Evolutionary conservation across 352 stramenopile species (phyloP).

Genomic region (Pythium insidiosum): DNA sequence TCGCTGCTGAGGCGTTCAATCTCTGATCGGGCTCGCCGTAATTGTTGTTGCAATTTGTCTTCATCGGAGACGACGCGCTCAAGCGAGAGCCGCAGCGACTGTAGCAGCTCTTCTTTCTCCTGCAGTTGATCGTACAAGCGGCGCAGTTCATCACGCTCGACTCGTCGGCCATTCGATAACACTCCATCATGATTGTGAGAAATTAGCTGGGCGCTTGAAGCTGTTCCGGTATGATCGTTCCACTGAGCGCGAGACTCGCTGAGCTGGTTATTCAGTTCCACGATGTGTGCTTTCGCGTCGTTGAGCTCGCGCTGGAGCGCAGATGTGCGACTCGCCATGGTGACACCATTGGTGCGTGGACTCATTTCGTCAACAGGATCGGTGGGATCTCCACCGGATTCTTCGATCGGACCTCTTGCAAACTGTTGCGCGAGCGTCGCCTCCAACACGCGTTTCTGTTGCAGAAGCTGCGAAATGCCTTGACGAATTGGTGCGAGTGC

Average conservation of each 20-base stretch:
- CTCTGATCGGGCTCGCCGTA: conserved; percentile 12
- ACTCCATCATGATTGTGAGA: not conserved
- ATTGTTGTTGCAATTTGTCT: conserved; percentile 31
- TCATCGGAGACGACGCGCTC: conserved; percentile 29
- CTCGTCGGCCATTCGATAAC: not conserved
- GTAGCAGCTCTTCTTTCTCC: conserved; percentile 35
- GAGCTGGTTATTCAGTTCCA: conserved; percentile 15
- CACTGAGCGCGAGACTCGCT: no score
- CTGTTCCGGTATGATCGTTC: conserved; percentile 13
- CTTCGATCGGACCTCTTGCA: conserved; percentile 20
- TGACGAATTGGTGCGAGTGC: conserved; percentile 22
- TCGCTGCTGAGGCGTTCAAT: conserved; percentile 25
- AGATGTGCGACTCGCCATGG: no score
- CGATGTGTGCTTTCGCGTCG: conserved; percentile 14
- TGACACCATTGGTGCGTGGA: not conserved
- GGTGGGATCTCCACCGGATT: conserved; percentile 17
- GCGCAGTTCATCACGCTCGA: conserved; percentile 1
- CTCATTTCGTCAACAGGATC: not conserved
- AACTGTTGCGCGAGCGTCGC: conserved; percentile 21
- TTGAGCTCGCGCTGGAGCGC: conserved; percentile 12
- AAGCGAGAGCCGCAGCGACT: conserved; percentile 20
- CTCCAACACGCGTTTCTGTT: conserved; percentile 35
- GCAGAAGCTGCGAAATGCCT: conserved; percentile 22
- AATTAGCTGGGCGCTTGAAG: conserved; percentile 12
- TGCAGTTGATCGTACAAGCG: conserved; percentile 20